phyloP scores from a whole-genome alignment of 345 rosid species.

The Adansonia digitata region DNA sequence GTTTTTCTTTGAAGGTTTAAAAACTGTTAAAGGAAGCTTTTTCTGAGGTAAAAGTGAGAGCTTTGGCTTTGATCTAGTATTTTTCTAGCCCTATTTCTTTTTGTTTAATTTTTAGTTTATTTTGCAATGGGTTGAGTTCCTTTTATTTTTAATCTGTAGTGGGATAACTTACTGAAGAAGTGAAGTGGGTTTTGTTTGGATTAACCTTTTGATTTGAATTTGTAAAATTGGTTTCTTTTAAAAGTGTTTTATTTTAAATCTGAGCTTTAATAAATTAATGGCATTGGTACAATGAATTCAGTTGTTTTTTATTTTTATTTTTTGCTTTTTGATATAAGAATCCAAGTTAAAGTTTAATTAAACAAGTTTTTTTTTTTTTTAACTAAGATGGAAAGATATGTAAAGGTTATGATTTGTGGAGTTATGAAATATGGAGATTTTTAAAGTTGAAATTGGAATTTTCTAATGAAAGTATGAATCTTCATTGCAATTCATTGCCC shows the following conservation, averaged over 20 bases:
- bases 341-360: constrained; percentile 2
- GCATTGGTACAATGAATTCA: constrained; percentile 3
- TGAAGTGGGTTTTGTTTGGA: constrained; percentile 19
- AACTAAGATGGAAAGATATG: not conserved
- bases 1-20: constrained; percentile 19
- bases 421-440: not conserved
- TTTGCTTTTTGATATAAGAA: not conserved
- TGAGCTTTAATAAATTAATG: constrained; percentile 9
- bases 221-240: constrained; percentile 10
- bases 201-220: constrained; percentile 5
- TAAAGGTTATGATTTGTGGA: not conserved
- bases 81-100: not conserved
- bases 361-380: not conserved
- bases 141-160: not conserved
- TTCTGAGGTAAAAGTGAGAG: constrained; percentile 13
- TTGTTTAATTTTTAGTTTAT: not conserved
- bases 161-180: constrained; percentile 7
- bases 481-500: not conserved
- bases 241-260: constrained; percentile 24
- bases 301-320: no score
- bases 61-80: constrained; percentile 18
- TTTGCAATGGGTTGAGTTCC: constrained; percentile 4
- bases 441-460: no score
- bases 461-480: no score
- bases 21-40: constrained; percentile 20